Conservation (phyloP, 257 asterid genomes). For the Scutellaria galericulata region DNA sequence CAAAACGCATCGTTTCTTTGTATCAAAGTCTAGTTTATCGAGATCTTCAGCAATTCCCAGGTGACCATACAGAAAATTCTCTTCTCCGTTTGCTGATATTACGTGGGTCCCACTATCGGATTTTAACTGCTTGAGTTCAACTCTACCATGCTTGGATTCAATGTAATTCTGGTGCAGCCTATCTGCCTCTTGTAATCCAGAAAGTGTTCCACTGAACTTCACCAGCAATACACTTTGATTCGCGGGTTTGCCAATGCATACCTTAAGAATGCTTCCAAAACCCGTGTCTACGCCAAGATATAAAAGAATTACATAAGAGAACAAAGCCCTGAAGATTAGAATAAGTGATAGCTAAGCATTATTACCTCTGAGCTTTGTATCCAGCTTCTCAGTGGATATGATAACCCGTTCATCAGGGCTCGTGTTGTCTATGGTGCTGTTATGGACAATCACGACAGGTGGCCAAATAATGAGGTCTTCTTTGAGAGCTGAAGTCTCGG, state of each 20-base stretch:
- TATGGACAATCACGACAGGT: constrained; percentile 65
- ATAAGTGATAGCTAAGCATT: neutral
- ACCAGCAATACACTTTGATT: constrained; percentile 66
- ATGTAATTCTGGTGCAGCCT: constrained; percentile 53
- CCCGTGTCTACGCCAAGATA: constrained; percentile 54
- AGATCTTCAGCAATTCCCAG: constrained; percentile 71
- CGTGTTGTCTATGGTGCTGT: constrained; percentile 48
- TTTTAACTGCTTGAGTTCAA: constrained; percentile 42
- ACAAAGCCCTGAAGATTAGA: neutral
- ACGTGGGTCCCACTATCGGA: constrained; percentile 30
- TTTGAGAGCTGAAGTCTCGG: constrained; percentile 49
- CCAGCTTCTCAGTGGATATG: constrained; percentile 60
- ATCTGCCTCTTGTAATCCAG: constrained; percentile 71
- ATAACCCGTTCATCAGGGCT: constrained; percentile 51
- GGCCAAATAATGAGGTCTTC: constrained; percentile 83
- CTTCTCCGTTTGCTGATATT: constrained; percentile 31
- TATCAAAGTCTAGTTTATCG: constrained; percentile 66
- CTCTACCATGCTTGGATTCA: constrained; percentile 55
- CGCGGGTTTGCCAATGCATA: constrained; percentile 65
- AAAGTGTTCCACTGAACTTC: constrained; percentile 64
- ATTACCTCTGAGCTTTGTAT: constrained; percentile 60
- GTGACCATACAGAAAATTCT: constrained; percentile 57
- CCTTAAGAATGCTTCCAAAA: constrained; percentile 58
- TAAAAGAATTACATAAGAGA: neutral
- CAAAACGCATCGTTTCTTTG: constrained; percentile 57